These are phyloP conservation scores for Suillus subluteus DNA, from an alignment of 768 basidiomycete species.

Conservation along the genomic window DNA sequence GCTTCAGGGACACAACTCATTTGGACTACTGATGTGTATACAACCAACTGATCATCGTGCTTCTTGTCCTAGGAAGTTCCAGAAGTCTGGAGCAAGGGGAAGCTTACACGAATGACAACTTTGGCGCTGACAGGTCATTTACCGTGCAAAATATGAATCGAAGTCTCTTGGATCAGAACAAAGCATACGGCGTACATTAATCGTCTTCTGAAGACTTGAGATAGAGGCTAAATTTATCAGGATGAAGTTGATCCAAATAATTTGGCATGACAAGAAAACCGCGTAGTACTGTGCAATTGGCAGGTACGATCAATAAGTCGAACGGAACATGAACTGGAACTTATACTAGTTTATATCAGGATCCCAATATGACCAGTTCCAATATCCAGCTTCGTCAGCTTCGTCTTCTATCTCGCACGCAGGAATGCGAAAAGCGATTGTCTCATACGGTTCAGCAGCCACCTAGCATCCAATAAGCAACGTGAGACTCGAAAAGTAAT, in stretches of 20 bases:
- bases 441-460: conserved; percentile 99
- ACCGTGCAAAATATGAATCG: neutral
- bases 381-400: conserved; percentile 84
- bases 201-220: neutral
- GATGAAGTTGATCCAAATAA: conserved; percentile 5
- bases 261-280: neutral
- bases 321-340: conserved; percentile 96
- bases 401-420: conserved; percentile 97
- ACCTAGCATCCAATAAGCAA: conserved; percentile 61
- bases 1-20: neutral
- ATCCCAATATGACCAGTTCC: conserved; percentile 99
- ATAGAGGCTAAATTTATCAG: neutral
- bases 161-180: neutral
- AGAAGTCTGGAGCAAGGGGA: conserved; percentile 24
- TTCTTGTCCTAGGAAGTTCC: conserved; percentile 25
- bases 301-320: conserved; percentile 38
- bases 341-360: conserved; percentile 98
- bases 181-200: conserved; percentile 7
- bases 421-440: conserved; percentile 70
- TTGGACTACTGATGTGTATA: neutral
- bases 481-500: conserved; percentile 4
- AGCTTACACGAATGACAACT: conserved; percentile 30
- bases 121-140: conserved; percentile 34
- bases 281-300: neutral
- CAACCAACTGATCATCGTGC: conserved; percentile 14